These are phyloP conservation scores for Pseudognaphalium luteoalbum DNA, from an alignment of 129 eudicot species.

Conservation along the genomic window DNA sequence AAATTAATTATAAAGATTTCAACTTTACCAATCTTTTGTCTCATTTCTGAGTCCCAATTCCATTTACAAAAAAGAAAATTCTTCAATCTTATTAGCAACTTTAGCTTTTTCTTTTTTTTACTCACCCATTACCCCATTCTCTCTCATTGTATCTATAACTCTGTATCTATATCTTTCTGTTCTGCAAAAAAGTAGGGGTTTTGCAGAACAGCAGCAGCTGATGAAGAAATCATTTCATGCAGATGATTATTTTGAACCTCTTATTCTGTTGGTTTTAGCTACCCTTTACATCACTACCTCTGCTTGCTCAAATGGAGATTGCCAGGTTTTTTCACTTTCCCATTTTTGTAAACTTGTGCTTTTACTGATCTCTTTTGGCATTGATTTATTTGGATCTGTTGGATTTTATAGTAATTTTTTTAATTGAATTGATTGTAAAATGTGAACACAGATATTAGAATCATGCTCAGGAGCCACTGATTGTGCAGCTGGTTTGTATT, in stretches of 20 bases:
- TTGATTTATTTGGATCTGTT: slow-evolving; percentile 26
- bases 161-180: slow-evolving; percentile 12
- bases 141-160: too few species aligned
- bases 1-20: not conserved
- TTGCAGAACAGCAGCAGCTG: slow-evolving; percentile 36
- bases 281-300: slow-evolving; percentile 36
- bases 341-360: not conserved
- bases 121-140: not conserved
- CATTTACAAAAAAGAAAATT: not conserved
- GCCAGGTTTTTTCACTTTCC: slow-evolving; percentile 48
- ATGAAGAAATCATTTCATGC: slow-evolving; percentile 41
- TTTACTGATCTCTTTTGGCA: slow-evolving; percentile 17
- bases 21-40: slow-evolving; percentile 31
- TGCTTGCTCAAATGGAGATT: slow-evolving; percentile 66
- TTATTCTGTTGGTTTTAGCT: slow-evolving; percentile 25
- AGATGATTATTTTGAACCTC: slow-evolving; percentile 11
- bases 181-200: slow-evolving; percentile 43
- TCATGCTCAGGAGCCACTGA: slow-evolving; percentile 79
- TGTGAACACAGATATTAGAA: slow-evolving; percentile 75
- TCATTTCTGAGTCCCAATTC: slow-evolving; percentile 16
- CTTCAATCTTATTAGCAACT: slow-evolving; percentile 12
- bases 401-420: slow-evolving; percentile 14
- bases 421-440: slow-evolving; percentile 10
- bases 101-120: slow-evolving; percentile 23
- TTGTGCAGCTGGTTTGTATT: slow-evolving; percentile 79